Evolutionary conservation across 768 basidiomycete species (phyloP).

Genomic region (Leccinum disarticulatum): DNA sequence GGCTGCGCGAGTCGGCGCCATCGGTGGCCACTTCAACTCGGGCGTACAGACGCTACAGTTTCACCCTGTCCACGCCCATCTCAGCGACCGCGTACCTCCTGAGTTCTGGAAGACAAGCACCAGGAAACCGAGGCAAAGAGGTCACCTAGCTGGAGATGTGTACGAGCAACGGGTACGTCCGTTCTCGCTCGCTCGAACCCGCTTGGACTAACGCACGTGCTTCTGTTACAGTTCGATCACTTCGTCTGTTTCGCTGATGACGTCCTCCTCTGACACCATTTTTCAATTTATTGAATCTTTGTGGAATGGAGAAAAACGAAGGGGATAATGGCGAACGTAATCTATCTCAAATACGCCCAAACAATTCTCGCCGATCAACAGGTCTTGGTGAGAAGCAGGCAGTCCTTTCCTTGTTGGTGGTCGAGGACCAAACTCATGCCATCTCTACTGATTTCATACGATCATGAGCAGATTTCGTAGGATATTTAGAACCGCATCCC

Average conservation of each 20-base stretch:
- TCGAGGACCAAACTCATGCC: too few species aligned
- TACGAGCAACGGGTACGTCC: slow-evolving; percentile 24
- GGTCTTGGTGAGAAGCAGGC: too few species aligned
- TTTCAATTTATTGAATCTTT: too few species aligned
- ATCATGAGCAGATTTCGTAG: too few species aligned
- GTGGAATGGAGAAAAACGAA: too few species aligned
- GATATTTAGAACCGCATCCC: too few species aligned
- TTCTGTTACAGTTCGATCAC: slow-evolving; percentile 15
- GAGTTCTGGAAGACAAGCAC: slow-evolving; percentile 1
- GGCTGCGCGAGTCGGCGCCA: slow-evolving; percentile 25
- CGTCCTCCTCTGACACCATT: neutral
- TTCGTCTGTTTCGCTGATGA: slow-evolving; percentile 26
- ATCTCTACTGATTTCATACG: too few species aligned
- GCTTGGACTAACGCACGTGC: neutral
- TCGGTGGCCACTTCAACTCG: slow-evolving; percentile 36
- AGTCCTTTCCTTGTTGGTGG: too few species aligned
- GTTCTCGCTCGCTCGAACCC: neutral
- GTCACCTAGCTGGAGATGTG: slow-evolving; percentile 3
- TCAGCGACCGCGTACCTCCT: slow-evolving; percentile 27
- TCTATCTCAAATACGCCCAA: too few species aligned
- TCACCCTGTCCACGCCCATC: slow-evolving; percentile 37
- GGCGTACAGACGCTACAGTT: slow-evolving; percentile 23
- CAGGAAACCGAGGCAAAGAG: too few species aligned
- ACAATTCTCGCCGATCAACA: too few species aligned
- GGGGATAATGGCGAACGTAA: too few species aligned